Conservation (phyloP, 148 eudicot genomes). For the Arbutus unedo region DNA sequence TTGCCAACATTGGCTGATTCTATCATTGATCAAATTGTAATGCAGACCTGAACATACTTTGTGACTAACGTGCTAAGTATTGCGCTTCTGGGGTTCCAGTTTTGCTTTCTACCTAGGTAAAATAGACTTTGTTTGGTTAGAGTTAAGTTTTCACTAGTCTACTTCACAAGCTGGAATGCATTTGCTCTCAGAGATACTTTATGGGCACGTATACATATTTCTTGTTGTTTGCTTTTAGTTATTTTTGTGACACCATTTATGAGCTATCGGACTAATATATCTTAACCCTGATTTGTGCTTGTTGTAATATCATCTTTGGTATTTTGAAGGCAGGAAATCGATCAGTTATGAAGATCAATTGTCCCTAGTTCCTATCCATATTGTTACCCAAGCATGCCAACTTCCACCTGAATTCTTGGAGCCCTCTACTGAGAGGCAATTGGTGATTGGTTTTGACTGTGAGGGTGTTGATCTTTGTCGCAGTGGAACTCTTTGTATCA, state of each 20-base stretch:
- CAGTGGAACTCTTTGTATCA: slow-evolving; percentile 72
- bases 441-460: slow-evolving; percentile 87
- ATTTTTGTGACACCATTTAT: too few species aligned
- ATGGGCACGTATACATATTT: neutral
- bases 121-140: neutral
- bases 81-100: neutral
- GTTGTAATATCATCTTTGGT: neutral
- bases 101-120: neutral
- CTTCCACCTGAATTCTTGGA: slow-evolving; percentile 77
- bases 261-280: neutral
- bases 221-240: too few species aligned
- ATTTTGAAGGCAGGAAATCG: slow-evolving; percentile 46
- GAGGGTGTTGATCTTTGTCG: slow-evolving; percentile 96
- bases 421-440: slow-evolving; percentile 52
- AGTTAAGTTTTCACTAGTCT: neutral
- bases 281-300: neutral
- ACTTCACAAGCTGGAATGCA: neutral
- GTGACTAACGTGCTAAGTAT: slow-evolving; percentile 12
- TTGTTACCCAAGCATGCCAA: slow-evolving; percentile 67
- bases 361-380: slow-evolving; percentile 62
- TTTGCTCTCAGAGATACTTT: neutral
- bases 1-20: neutral
- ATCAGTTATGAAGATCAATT: slow-evolving; percentile 26
- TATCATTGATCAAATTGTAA: neutral
- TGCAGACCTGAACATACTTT: slow-evolving; percentile 3